Conservation (phyloP, 1,139 yeast genomes). For the Pichia sp. region DNA sequence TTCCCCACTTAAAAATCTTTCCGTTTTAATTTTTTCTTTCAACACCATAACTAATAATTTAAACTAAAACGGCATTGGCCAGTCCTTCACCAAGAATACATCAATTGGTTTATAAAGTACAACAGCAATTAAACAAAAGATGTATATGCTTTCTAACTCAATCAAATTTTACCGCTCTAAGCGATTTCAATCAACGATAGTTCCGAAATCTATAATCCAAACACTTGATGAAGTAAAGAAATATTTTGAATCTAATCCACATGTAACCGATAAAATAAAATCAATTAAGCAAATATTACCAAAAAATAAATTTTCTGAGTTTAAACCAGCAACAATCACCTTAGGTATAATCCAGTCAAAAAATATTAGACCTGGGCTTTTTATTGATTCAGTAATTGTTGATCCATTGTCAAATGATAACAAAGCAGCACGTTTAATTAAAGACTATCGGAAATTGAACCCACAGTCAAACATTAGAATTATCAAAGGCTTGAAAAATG, state of each 20-base stretch:
- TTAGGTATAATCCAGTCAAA: conserved; percentile 24
- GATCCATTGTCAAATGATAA: conserved; percentile 25
- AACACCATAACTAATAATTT: no score
- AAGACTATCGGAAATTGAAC: conserved; percentile 10
- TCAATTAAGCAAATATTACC: conserved; percentile 15
- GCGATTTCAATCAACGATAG: neutral
- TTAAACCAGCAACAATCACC: conserved; percentile 17
- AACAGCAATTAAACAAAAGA: neutral
- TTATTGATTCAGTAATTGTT: conserved; percentile 21
- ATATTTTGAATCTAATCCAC: conserved; percentile 12
- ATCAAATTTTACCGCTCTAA: neutral
- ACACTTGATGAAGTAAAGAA: conserved; percentile 10
- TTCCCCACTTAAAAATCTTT: neutral
- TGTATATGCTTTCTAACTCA: neutral
- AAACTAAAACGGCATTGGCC: neutral
- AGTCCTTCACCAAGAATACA: neutral
- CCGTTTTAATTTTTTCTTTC: neutral
- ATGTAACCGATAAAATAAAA: conserved; percentile 12
- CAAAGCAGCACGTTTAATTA: conserved; percentile 13
- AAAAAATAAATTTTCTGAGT: neutral
- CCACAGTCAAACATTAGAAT: conserved; percentile 16
- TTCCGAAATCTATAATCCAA: neutral
- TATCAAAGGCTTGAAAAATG: conserved; percentile 10
- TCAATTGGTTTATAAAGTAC: neutral
- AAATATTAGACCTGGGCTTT: conserved; percentile 15